phyloP scores from a whole-genome alignment of 192 early-diverging fungal genomes.

The Backusella tarrabulga region DNA sequence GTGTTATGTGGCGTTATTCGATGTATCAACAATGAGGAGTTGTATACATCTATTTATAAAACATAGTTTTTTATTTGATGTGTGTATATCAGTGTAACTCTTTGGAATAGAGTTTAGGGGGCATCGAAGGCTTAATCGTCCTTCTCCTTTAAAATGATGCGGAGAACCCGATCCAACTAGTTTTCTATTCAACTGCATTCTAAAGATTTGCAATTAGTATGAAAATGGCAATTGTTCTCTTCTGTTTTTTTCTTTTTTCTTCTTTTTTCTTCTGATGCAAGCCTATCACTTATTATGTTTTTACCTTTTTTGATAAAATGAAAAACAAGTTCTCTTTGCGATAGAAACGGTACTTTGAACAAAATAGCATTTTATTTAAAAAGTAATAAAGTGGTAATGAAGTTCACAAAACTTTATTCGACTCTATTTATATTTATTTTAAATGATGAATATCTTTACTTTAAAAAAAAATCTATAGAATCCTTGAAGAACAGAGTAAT shows the following conservation, averaged over 20 bases:
- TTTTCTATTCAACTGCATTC: slow-evolving; percentile 2
- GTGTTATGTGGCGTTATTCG: neutral
- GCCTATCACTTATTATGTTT: neutral
- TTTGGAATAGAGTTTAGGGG: neutral
- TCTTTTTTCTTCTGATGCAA: neutral
- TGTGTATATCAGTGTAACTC: neutral
- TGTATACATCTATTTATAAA: neutral
- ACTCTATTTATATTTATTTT: neutral
- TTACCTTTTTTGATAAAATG: neutral
- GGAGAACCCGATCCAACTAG: neutral
- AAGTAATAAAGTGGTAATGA: neutral
- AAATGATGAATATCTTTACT: too few species aligned
- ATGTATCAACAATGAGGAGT: neutral
- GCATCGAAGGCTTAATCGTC: neutral
- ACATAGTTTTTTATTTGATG: too few species aligned
- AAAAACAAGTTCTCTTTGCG: neutral
- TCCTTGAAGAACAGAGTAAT: neutral
- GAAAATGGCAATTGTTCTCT: neutral
- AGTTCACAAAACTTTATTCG: neutral
- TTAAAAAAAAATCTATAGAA: neutral
- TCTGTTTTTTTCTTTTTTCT: neutral
- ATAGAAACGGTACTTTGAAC: neutral
- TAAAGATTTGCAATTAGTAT: neutral
- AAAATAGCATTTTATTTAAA: neutral
- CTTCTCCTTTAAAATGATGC: neutral